phyloP scores from a whole-genome alignment of 2,329 filamentous ascomycete genomes.

The Pyrenophora teres region DNA sequence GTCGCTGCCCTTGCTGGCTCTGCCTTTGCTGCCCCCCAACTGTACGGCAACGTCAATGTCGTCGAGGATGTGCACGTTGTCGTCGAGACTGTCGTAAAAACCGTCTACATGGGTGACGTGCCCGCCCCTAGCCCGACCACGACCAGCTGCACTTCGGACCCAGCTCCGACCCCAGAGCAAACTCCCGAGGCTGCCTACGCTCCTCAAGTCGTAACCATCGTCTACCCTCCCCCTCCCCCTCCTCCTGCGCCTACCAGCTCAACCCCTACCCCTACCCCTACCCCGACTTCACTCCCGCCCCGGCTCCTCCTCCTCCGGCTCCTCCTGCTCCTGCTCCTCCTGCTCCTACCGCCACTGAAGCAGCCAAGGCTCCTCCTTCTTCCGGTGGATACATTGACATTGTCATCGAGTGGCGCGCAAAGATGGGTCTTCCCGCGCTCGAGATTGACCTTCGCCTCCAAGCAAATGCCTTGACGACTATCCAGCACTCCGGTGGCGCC shows the following conservation, averaged over 20 bases:
- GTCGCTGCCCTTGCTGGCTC: conserved; percentile 41
- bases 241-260: conserved; percentile 5
- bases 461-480: conserved; percentile 32
- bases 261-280: conserved; percentile 9
- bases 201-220: neutral
- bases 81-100: conserved; percentile 36
- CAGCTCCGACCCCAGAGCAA: no score
- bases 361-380: conserved; percentile 17
- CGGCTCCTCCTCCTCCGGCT: conserved; percentile 6
- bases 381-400: conserved; percentile 32
- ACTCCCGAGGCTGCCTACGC: conserved; percentile 9
- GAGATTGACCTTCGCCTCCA: conserved; percentile 26
- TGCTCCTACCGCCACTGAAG: conserved; percentile 6
- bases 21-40: conserved; percentile 30
- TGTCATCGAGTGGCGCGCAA: conserved; percentile 35
- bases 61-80: conserved; percentile 29
- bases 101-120: conserved; percentile 29
- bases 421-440: conserved; percentile 33
- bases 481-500: conserved; percentile 30
- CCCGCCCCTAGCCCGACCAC: conserved; percentile 5
- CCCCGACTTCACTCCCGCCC: conserved; percentile 3
- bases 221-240: conserved; percentile 2
- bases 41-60: conserved; percentile 15
- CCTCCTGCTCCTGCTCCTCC: conserved; percentile 13
- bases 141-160: neutral